Evolutionary conservation across 2,329 filamentous ascomycete species (phyloP), one percentile per base, ranked within the genome.

Genomic region (Elsinoe perseae): DNA sequence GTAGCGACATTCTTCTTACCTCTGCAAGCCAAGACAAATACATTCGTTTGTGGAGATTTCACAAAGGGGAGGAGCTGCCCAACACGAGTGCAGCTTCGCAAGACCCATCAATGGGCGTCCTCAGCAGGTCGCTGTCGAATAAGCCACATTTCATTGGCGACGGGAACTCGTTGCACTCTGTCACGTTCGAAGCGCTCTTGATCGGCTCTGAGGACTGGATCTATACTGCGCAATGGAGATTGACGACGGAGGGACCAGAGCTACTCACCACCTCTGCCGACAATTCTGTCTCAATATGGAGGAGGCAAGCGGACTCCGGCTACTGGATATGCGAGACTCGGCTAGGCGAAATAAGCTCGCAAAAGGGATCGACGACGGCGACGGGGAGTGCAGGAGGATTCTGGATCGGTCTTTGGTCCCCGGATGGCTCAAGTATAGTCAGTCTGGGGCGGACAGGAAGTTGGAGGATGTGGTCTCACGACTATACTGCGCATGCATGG

Each of bases 201-300:
- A 80, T 98, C 2, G 93, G 93, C 7, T 93, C 98, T 66, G 93
- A 98, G 68, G 93, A 98, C 66, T 98, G 93, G 93, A 92, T 98
- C 57, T 97, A 95, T 71, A 95, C 87, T 56, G 85, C 88, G 1
- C 77, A 78, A 56, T 96, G 91, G 91, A 79, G 80, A 58, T 76
- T 77, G 5, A 69, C 75, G 42, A 72, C 68, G 1, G 58, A 60
- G 16, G 34, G 57, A 23, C 63, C 65, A 14, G 81, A 78, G 58
- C 76, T 87, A 10, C 80, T 98, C 2, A 91, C 92, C 1, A 85
- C 92, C 0, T 97, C 93, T 2, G 93, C 93, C 2, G 93, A 98
- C 68, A 97, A 95, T 68, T 96, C 93, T 0, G 76, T 98, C 8
- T 85, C 90, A 0, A 86, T 98, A 56, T 98, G 93, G 93, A 86